Evolutionary conservation across 2,329 filamentous ascomycete genomes (phyloP).

Genomic region (Huntiella abstrusa): DNA sequence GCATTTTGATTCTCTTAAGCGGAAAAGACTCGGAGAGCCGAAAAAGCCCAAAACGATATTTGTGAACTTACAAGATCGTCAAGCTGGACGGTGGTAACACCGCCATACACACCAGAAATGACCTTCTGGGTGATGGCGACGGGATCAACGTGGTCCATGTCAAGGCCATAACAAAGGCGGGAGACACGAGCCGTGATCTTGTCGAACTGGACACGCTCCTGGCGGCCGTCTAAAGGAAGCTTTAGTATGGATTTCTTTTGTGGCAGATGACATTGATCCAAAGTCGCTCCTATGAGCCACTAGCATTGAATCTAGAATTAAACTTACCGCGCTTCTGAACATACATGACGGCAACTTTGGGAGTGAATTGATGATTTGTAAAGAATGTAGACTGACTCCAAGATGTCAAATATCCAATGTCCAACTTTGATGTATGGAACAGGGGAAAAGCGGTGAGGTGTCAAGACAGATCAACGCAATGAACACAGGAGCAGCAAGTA

Average conservation of each 20-base stretch:
- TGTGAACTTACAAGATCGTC: constrained; percentile 70
- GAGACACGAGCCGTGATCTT: constrained; percentile 99
- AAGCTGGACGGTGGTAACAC: constrained; percentile 88
- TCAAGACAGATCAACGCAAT: constrained; percentile 11
- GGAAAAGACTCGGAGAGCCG: neutral
- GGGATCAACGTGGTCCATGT: constrained; percentile 85
- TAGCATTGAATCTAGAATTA: no score
- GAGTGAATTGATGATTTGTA: neutral
- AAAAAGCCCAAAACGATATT: neutral
- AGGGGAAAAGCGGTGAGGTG: constrained; percentile 9
- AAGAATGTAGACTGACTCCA: constrained; percentile 12
- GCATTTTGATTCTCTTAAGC: neutral
- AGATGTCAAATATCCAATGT: neutral
- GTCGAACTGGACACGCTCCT: constrained; percentile 99
- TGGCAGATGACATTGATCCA: neutral
- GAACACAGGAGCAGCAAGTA: neutral
- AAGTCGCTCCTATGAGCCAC: no score
- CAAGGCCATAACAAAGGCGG: constrained; percentile 89
- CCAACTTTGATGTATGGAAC: constrained; percentile 12
- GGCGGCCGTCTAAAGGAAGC: constrained; percentile 69
- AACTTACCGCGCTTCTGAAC: constrained; percentile 43
- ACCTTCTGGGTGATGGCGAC: constrained; percentile 98
- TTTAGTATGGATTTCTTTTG: neutral
- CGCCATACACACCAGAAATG: constrained; percentile 97
- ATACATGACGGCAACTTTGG: constrained; percentile 30